Evolutionary conservation across 257 asterid genomes (phyloP).

Genomic region (Buddleja alternifolia): DNA sequence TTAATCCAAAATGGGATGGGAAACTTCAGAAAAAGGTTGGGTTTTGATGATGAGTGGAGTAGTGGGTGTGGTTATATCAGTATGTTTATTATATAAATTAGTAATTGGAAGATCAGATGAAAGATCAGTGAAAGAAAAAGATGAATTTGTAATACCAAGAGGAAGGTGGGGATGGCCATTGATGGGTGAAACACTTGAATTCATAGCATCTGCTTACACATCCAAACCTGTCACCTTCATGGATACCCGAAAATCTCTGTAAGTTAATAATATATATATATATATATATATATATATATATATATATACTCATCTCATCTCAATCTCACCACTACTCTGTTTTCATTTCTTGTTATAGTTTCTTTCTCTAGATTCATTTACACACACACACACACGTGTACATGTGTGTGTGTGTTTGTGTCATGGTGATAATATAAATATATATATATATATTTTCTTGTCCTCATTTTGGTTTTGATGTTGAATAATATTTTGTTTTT

Average conservation of each 20-base stretch:
- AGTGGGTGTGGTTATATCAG: neutral
- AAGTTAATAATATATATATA: constrained; percentile 48
- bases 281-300: too few species aligned
- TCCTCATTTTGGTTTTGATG: neutral
- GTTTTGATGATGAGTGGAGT: constrained; percentile 26
- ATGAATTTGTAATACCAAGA: constrained; percentile 48
- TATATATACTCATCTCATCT: too few species aligned
- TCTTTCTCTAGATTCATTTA: neutral
- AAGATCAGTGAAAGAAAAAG: constrained; percentile 21
- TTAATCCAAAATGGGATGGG: constrained; percentile 52
- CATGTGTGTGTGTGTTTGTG: neutral
- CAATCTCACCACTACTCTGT: neutral
- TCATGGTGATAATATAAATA: neutral
- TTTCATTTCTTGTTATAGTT: neutral
- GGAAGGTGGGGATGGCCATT: constrained; percentile 93
- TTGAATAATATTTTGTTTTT: neutral
- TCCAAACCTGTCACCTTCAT: constrained; percentile 88
- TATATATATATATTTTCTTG: neutral
- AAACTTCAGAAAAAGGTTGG: constrained; percentile 29
- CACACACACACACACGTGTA: neutral
- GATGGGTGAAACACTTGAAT: constrained; percentile 84
- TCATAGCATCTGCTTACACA: constrained; percentile 82
- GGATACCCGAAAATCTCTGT: constrained; percentile 86
- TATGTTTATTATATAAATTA: constrained; percentile 23
- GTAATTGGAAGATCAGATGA: constrained; percentile 19